These are phyloP conservation scores for Fraxinus angustifolia DNA, from an alignment of 305 asterid species.

Conservation along the genomic window DNA sequence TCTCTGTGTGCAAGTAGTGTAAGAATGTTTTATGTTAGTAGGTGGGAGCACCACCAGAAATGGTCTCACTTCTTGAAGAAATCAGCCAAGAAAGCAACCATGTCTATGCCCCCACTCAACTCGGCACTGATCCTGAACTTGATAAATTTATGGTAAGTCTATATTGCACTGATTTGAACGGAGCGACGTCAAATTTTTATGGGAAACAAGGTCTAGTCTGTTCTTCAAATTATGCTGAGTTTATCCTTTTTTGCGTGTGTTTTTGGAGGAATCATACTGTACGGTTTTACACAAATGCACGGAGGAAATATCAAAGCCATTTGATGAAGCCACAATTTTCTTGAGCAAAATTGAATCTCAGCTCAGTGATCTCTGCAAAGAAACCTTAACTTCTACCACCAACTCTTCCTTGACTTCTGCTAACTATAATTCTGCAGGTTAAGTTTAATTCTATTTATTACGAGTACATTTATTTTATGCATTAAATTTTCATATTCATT, in stretches of 20 bases:
- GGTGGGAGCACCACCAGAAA: slow-evolving; percentile 78
- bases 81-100: slow-evolving; percentile 49
- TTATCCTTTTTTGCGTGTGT: neutral
- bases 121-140: slow-evolving; percentile 72
- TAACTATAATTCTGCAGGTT: slow-evolving; percentile 35
- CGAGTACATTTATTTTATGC: neutral
- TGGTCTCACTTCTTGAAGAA: slow-evolving; percentile 66
- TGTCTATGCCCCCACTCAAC: slow-evolving; percentile 19
- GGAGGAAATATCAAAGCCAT: slow-evolving; percentile 69
- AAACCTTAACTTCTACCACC: slow-evolving; percentile 42
- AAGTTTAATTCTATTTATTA: neutral
- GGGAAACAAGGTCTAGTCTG: neutral
- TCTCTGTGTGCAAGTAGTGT: neutral
- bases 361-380: slow-evolving; percentile 62
- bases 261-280: slow-evolving; percentile 61
- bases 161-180: neutral
- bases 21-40: slow-evolving; percentile 16
- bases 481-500: neutral
- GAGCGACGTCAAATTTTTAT: neutral
- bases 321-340: slow-evolving; percentile 73
- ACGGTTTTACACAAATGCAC: slow-evolving; percentile 53
- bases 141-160: slow-evolving; percentile 69
- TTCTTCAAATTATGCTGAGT: neutral
- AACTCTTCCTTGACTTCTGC: slow-evolving; percentile 25
- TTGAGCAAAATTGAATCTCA: slow-evolving; percentile 61